Conservation (phyloP, 2,329 filamentous ascomycete species). For the Biscogniauxia mediterranea region DNA sequence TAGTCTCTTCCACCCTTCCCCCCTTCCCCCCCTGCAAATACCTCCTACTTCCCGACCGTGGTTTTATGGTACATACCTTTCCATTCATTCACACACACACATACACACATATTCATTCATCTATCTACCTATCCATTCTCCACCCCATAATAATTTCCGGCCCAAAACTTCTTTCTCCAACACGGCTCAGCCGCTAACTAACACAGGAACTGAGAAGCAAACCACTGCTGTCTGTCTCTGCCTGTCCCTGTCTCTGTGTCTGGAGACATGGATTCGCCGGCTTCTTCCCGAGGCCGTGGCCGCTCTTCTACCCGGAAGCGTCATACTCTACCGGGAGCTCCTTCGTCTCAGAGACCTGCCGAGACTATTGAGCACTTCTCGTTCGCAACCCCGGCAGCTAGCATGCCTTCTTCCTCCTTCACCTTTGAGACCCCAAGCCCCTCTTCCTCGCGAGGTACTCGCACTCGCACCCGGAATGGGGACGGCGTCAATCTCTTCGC, state of each 20-base stretch:
- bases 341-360: slow-evolving; percentile 21
- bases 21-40: background rate
- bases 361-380: slow-evolving; percentile 18
- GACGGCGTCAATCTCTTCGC: slow-evolving; percentile 37
- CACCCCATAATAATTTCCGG: slow-evolving; percentile 36
- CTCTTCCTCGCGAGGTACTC: slow-evolving; percentile 37
- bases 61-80: background rate
- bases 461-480: slow-evolving; percentile 44
- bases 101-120: background rate
- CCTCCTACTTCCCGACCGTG: slow-evolving; percentile 5
- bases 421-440: slow-evolving; percentile 31
- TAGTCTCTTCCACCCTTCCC: background rate
- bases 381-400: slow-evolving; percentile 21
- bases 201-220: slow-evolving; percentile 7
- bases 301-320: slow-evolving; percentile 27
- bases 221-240: background rate
- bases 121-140: slow-evolving; percentile 22
- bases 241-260: too few species aligned
- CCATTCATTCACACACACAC: background rate
- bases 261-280: slow-evolving; percentile 30
- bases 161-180: slow-evolving; percentile 24
- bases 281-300: slow-evolving; percentile 26
- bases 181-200: slow-evolving; percentile 8
- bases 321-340: slow-evolving; percentile 22
- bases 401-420: slow-evolving; percentile 24